Conservation (phyloP, 108 stramenopile genomes). For the Skeletonema marinoi region DNA sequence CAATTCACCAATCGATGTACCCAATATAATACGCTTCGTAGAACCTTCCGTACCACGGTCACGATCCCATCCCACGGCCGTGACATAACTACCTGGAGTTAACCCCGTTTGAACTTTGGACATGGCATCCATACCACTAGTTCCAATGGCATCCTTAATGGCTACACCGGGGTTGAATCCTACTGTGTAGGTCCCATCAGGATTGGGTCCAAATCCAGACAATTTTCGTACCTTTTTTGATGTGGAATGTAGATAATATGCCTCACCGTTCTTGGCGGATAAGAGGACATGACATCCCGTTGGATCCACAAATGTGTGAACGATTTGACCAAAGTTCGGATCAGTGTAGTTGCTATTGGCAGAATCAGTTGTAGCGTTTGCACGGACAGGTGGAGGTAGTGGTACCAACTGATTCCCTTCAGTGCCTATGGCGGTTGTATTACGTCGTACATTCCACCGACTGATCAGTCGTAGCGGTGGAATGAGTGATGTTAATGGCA, state of each 20-base stretch:
- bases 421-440: conserved; percentile 46
- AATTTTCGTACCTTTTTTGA: conserved; percentile 54
- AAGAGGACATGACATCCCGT: conserved; percentile 83
- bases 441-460: conserved; percentile 57
- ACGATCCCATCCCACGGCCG: conserved; percentile 84
- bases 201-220: conserved; percentile 73
- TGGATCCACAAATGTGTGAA: conserved; percentile 80
- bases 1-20: conserved; percentile 77
- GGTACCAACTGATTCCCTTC: conserved; percentile 67
- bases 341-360: conserved; percentile 33
- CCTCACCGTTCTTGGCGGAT: conserved; percentile 77
- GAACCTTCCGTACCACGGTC: conserved; percentile 85
- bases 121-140: conserved; percentile 12
- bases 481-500: conserved; percentile 27
- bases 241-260: conserved; percentile 79
- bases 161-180: conserved; percentile 29
- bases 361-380: conserved; percentile 31
- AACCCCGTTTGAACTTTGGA: conserved; percentile 60
- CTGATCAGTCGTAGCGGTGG: conserved; percentile 47
- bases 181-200: conserved; percentile 55
- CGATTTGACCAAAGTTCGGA: conserved; percentile 58
- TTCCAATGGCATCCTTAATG: conserved; percentile 21
- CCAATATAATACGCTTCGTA: conserved; percentile 72
- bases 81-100: conserved; percentile 76
- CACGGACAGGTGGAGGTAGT: conserved; percentile 36